These are phyloP conservation scores for Phialocephala sp. DNA, from an alignment of 2,329 filamentous ascomycete genomes.

Conservation along the genomic window DNA sequence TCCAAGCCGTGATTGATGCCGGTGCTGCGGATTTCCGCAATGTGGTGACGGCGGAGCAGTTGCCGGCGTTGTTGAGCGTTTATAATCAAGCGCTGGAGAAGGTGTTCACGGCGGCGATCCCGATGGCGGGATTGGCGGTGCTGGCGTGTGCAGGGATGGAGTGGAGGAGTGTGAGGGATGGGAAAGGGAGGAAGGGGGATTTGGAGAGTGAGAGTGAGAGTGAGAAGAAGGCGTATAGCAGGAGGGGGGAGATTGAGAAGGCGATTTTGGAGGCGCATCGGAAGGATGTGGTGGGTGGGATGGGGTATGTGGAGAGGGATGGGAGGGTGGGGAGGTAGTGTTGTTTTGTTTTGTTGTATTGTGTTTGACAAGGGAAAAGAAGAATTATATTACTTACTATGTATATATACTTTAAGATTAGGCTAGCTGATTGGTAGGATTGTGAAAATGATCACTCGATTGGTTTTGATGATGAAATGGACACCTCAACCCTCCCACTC, in stretches of 20 bases:
- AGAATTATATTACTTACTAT: too few species aligned
- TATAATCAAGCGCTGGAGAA: slow-evolving; percentile 60
- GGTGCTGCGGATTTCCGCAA: slow-evolving; percentile 53
- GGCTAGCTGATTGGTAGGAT: too few species aligned
- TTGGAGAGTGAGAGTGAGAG: slow-evolving; percentile 16
- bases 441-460: too few species aligned
- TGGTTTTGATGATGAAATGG: too few species aligned
- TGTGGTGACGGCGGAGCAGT: slow-evolving; percentile 48
- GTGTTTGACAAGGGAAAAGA: too few species aligned
- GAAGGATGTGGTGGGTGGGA: background rate
- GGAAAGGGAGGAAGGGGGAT: slow-evolving; percentile 12
- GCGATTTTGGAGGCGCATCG: slow-evolving; percentile 13
- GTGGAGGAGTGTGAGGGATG: slow-evolving; percentile 47
- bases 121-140: slow-evolving; percentile 53
- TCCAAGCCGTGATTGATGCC: slow-evolving; percentile 36
- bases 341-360: too few species aligned
- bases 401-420: too few species aligned
- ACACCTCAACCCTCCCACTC: too few species aligned
- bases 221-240: slow-evolving; percentile 9
- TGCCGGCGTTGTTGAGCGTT: slow-evolving; percentile 52
- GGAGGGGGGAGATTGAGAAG: slow-evolving; percentile 17
- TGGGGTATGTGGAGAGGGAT: background rate
- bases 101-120: slow-evolving; percentile 60
- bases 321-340: too few species aligned
- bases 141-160: slow-evolving; percentile 56